phyloP scores from a whole-genome alignment of 257 asterid genomes.

The Prunella vulgaris region DNA sequence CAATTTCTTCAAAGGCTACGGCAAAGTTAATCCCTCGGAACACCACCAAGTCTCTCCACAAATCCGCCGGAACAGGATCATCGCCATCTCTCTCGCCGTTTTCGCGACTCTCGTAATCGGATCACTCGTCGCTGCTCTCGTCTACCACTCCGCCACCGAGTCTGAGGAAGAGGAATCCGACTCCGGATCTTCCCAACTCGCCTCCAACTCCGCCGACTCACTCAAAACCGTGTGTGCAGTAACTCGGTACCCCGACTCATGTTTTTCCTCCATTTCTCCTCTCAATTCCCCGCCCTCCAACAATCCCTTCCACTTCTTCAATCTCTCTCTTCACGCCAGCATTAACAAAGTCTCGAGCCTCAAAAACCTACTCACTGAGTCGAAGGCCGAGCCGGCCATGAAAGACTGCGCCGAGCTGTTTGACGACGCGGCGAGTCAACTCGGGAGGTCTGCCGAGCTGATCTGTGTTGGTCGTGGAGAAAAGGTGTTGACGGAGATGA shows the following conservation, averaged over 20 bases:
- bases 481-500: conserved; percentile 53
- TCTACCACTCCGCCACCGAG: conserved; percentile 36
- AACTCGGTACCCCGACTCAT: conserved; percentile 69
- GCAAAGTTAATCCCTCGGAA: conserved; percentile 40
- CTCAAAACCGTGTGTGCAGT: conserved; percentile 69
- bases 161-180: conserved; percentile 29
- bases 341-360: conserved; percentile 35
- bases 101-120: conserved; percentile 31
- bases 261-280: conserved; percentile 60
- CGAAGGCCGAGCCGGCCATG: conserved; percentile 47
- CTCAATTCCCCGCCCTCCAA: conserved; percentile 44
- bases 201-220: conserved; percentile 43
- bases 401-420: conserved; percentile 62
- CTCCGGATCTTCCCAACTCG: conserved; percentile 22
- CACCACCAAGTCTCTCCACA: conserved; percentile 16
- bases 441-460: conserved; percentile 48
- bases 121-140: conserved; percentile 29
- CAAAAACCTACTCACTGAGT: conserved; percentile 21
- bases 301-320: conserved; percentile 61
- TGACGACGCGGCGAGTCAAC: conserved; percentile 64
- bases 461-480: conserved; percentile 40
- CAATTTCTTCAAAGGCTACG: conserved; percentile 55
- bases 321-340: conserved; percentile 59
- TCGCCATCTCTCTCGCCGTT: conserved; percentile 29
- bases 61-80: conserved; percentile 23